Percentiles rank a stretch among this genome's conserved stretches.
Conservation (phyloP, 2,329 filamentous ascomycete species). For the Penicillium sp. region DNA sequence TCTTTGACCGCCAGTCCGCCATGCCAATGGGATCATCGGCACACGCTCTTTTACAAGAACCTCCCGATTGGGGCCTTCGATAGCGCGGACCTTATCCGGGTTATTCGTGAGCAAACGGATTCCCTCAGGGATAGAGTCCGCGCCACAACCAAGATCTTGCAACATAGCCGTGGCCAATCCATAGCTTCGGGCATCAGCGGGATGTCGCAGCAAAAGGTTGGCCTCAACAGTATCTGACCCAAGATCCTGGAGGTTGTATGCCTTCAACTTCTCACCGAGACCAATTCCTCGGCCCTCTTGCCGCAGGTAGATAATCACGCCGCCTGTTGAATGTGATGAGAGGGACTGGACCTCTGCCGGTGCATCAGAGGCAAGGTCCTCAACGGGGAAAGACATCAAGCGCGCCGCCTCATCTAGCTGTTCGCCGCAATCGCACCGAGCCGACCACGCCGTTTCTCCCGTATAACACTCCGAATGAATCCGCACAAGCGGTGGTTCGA, state of each 20-base stretch:
- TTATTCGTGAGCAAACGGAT: conserved; percentile 91
- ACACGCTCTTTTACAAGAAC: conserved; percentile 84
- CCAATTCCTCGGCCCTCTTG: conserved; percentile 97
- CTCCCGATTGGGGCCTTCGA: conserved; percentile 87
- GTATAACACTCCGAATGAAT: conserved; percentile 99
- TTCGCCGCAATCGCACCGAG: conserved; percentile 94
- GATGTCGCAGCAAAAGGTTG: conserved; percentile 84
- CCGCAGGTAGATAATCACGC: conserved; percentile 90
- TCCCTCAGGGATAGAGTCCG: conserved; percentile 55
- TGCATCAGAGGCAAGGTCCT: conserved; percentile 30
- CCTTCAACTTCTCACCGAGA: conserved; percentile 91
- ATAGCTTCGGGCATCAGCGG: conserved; percentile 90
- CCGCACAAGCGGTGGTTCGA: conserved; percentile 68
- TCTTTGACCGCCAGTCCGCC: conserved; percentile 72
- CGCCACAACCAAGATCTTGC: conserved; percentile 70
- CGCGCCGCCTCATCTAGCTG: conserved; percentile 94
- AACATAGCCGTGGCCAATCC: conserved; percentile 96
- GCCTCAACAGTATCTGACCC: conserved; percentile 98
- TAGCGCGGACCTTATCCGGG: conserved; percentile 90
- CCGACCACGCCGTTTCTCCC: conserved; percentile 96
- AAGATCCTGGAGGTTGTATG: conserved; percentile 94
- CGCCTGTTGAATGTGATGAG: conserved; percentile 60
- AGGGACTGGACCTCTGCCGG: conserved; percentile 27
- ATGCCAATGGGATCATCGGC: conserved; percentile 91
- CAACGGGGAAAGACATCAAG: conserved; percentile 70